Percentiles rank a stretch among this genome's conserved stretches.
Conservation (phyloP, 352 stramenopile genomes). For the Pythium brachiatum region DNA sequence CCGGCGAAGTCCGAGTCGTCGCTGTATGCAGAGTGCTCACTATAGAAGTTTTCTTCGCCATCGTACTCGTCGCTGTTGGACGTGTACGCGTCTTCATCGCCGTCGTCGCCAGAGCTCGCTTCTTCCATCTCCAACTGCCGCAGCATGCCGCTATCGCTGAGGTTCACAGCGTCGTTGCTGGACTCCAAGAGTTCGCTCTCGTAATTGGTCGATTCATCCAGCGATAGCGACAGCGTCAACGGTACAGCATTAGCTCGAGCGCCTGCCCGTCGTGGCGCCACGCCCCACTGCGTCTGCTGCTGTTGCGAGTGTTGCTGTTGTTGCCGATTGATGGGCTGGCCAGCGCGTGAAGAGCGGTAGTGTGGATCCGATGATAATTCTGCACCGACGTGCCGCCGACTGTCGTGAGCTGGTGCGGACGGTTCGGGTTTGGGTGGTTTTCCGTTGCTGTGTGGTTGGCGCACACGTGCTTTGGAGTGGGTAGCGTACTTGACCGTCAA, state of each 20-base stretch:
- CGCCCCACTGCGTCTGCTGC: background rate
- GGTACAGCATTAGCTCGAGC: background rate
- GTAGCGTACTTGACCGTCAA: constrained; percentile 66
- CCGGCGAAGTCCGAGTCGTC: constrained; percentile 69
- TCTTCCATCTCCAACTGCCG: constrained; percentile 52
- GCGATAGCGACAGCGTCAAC: constrained; percentile 13
- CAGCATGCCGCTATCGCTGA: constrained; percentile 66
- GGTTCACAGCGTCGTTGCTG: constrained; percentile 7
- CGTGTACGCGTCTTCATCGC: constrained; percentile 44
- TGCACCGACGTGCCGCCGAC: background rate
- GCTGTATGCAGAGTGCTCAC: constrained; percentile 75
- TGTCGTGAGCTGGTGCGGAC: background rate
- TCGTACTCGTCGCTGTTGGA: constrained; percentile 72
- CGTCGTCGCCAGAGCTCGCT: constrained; percentile 40
- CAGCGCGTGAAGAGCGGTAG: background rate
- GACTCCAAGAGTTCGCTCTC: constrained; percentile 9
- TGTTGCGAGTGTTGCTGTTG: background rate
- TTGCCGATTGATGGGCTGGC: background rate
- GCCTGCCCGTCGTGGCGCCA: background rate
- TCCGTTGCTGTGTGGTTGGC: constrained; percentile 5
- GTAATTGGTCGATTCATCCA: constrained; percentile 7
- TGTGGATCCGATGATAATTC: background rate
- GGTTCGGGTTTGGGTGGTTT: constrained; percentile 9
- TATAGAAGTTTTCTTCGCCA: constrained; percentile 84
- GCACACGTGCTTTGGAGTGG: constrained; percentile 10